Conservation (phyloP, 2,329 filamentous ascomycete genomes). For the Cytospora mali region DNA sequence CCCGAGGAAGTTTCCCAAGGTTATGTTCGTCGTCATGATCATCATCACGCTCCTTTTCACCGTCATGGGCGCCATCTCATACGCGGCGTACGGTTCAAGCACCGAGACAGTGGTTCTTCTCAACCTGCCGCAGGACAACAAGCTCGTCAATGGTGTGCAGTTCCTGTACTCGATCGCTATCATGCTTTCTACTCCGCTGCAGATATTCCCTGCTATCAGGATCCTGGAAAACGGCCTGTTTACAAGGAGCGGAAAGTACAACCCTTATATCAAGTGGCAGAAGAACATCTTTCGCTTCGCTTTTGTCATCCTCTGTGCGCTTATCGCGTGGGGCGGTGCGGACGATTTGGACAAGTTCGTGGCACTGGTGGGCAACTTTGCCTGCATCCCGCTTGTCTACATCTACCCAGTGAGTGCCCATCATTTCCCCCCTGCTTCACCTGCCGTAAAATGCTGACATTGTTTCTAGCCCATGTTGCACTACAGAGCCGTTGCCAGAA, state of each 20-base stretch:
- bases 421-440: neutral
- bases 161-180: constrained; percentile 99
- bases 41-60: constrained; percentile 91
- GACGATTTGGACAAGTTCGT: constrained; percentile 97
- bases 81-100: constrained; percentile 91
- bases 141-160: constrained; percentile 92
- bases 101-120: constrained; percentile 96
- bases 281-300: constrained; percentile 97
- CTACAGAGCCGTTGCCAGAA: constrained; percentile 76
- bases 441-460: constrained; percentile 37
- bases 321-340: constrained; percentile 89
- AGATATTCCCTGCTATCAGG: constrained; percentile 96
- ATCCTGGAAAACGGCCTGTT: constrained; percentile 96
- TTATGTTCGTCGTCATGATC: constrained; percentile 89
- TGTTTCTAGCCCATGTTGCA: constrained; percentile 78
- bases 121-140: constrained; percentile 94
- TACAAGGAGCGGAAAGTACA: constrained; percentile 93
- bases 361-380: constrained; percentile 92
- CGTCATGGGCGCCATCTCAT: constrained; percentile 88
- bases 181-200: constrained; percentile 87
- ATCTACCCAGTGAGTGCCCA: constrained; percentile 84
- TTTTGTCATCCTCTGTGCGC: constrained; percentile 81
- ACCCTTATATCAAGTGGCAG: constrained; percentile 98
- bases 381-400: constrained; percentile 94
- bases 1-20: constrained; percentile 85